Evolutionary conservation across 2,329 filamentous ascomycete species (phyloP).

Genomic region (Sporothrix inflata): DNA sequence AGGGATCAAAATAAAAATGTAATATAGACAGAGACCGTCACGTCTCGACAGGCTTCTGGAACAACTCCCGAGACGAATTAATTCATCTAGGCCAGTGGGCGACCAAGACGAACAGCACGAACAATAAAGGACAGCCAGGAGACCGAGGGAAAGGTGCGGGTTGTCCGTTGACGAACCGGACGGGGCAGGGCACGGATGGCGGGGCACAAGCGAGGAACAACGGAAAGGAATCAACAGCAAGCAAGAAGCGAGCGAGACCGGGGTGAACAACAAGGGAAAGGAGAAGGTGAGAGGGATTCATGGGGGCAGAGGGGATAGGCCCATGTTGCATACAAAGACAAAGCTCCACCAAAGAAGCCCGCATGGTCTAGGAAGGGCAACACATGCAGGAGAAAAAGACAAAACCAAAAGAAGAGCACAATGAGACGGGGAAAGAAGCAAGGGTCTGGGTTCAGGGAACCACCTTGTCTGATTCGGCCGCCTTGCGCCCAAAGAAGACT

Average conservation of each 20-base stretch:
- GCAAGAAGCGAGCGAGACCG: not conserved
- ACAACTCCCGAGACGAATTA: not conserved
- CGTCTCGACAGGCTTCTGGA: slow-evolving; percentile 15
- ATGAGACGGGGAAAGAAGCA: not conserved
- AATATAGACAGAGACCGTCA: not conserved
- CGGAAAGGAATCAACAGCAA: not conserved
- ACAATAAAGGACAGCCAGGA: not conserved
- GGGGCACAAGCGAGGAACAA: slow-evolving; percentile 18
- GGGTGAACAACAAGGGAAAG: not conserved
- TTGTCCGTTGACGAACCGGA: not conserved
- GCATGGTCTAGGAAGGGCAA: not conserved
- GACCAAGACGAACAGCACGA: not conserved
- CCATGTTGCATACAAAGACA: not conserved
- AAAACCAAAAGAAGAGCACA: not conserved
- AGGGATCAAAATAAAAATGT: not conserved
- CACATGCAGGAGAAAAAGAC: not conserved
- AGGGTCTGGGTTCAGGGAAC: not conserved
- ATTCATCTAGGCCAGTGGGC: not conserved
- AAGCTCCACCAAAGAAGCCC: not conserved
- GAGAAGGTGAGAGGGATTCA: not conserved
- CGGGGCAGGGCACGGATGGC: not conserved
- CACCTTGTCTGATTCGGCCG: not conserved
- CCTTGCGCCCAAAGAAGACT: slow-evolving; percentile 21
- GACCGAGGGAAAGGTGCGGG: not conserved
- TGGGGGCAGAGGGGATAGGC: not conserved